A percentile compares a stretch with the other conserved stretches of the same genome.
Evolutionary conservation across 2,329 filamentous ascomycete species (phyloP).

Genomic region (Rhynchosporium graminicola): DNA sequence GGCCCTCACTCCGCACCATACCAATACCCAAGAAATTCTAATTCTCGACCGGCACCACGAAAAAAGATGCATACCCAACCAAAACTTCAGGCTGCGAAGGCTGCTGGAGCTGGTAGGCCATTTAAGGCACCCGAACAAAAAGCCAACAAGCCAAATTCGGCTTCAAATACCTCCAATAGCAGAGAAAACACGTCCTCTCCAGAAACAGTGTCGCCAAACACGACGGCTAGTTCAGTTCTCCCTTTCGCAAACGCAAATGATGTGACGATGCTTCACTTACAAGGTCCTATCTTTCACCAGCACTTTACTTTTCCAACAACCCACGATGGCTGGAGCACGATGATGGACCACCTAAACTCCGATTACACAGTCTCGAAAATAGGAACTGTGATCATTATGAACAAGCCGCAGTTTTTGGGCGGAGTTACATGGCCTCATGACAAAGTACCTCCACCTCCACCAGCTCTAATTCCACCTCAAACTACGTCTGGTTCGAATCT

Average conservation of each 20-base stretch:
- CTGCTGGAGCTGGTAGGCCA: not conserved
- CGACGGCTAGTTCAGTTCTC: not conserved
- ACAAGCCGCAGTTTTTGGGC: not conserved
- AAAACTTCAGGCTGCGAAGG: not conserved
- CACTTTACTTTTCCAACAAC: not conserved
- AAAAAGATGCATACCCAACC: not conserved
- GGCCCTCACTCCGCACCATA: not conserved
- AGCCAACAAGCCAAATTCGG: not conserved
- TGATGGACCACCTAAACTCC: not conserved
- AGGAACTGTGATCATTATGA: not conserved
- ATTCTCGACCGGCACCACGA: not conserved
- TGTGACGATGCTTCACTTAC: not conserved
- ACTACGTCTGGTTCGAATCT: too few relatives aligned
- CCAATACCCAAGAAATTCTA: too few relatives aligned
- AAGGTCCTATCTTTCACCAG: not conserved
- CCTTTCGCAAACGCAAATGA: not conserved
- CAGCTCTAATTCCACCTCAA: too few relatives aligned
- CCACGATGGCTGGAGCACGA: not conserved
- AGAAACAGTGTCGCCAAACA: not conserved
- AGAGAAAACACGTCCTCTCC: not conserved
- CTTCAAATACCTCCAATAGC: not conserved
- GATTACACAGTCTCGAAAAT: not conserved
- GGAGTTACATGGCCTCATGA: conserved; percentile 1
- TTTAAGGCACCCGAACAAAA: not conserved
- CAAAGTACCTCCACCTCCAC: not conserved